phyloP scores from a whole-genome alignment of 176 grass and related monocot genomes.

The Avena insularis region DNA sequence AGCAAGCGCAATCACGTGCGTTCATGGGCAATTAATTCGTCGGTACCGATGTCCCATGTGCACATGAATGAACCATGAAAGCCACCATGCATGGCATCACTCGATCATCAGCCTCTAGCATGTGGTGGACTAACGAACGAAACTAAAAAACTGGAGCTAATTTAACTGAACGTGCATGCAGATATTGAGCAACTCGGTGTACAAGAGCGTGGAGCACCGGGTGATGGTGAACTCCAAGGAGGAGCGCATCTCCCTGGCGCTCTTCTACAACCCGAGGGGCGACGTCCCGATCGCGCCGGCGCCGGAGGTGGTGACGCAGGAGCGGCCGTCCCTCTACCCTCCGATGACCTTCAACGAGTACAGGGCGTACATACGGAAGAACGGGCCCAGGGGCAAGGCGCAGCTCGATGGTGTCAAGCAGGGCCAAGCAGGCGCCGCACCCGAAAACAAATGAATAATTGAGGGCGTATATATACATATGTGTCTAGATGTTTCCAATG shows the following conservation, averaged over 20 bases:
- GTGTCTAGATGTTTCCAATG: not conserved
- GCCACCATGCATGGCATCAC: not conserved
- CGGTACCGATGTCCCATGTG: not conserved
- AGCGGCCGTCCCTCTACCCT: constrained; percentile 67
- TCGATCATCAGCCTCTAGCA: not conserved
- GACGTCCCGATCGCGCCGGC: constrained; percentile 65
- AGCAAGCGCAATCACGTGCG: not conserved
- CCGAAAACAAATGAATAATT: not conserved
- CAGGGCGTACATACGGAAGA: constrained; percentile 64
- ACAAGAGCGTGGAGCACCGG: constrained; percentile 86
- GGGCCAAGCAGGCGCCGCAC: constrained; percentile 25
- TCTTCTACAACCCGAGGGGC: constrained; percentile 87
- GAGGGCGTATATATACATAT: not conserved
- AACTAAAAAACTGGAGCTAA: too few species aligned
- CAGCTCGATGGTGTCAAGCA: constrained; percentile 65
- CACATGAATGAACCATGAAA: not conserved
- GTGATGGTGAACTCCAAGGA: constrained; percentile 60
- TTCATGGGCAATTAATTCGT: not conserved
- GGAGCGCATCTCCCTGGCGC: constrained; percentile 80
- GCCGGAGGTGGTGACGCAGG: constrained; percentile 48
- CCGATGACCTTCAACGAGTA: constrained; percentile 86
- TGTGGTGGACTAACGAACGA: not conserved
- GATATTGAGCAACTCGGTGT: constrained; percentile 77
- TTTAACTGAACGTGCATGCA: not conserved
- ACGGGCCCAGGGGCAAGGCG: constrained; percentile 69